Conservation (phyloP, 2,329 filamentous ascomycete species). For the Alternaria arborescens region DNA sequence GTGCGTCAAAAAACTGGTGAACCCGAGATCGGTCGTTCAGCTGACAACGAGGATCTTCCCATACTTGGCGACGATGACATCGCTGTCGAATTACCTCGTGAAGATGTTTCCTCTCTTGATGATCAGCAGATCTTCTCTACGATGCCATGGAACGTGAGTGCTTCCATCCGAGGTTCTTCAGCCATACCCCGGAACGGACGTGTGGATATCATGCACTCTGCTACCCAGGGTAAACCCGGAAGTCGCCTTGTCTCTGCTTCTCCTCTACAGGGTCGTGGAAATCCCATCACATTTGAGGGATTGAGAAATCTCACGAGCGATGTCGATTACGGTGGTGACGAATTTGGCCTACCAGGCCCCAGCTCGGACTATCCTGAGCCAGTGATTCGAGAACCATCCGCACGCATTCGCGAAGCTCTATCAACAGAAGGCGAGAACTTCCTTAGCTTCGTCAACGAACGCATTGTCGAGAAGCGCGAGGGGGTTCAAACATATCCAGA, state of each 20-base stretch:
- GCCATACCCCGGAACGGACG: slow-evolving; percentile 52
- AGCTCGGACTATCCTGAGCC: slow-evolving; percentile 30
- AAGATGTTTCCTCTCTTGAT: slow-evolving; percentile 70
- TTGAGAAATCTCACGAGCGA: slow-evolving; percentile 43
- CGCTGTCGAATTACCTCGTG: slow-evolving; percentile 77
- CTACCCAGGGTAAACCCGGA: slow-evolving; percentile 49
- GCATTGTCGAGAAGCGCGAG: slow-evolving; percentile 51
- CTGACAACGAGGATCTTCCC: slow-evolving; percentile 46
- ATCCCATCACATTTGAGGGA: slow-evolving; percentile 34
- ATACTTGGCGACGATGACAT: slow-evolving; percentile 57
- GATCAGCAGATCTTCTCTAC: slow-evolving; percentile 71
- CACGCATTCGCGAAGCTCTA: slow-evolving; percentile 61
- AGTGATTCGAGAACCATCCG: slow-evolving; percentile 23
- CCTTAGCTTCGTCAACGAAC: slow-evolving; percentile 64
- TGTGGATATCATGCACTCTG: slow-evolving; percentile 51
- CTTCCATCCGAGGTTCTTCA: slow-evolving; percentile 63
- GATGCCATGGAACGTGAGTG: slow-evolving; percentile 75
- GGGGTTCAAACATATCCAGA: slow-evolving; percentile 20
- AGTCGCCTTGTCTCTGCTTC: slow-evolving; percentile 67
- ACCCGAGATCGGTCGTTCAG: slow-evolving; percentile 47
- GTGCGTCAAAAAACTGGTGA: slow-evolving; percentile 45
- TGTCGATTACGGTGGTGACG: slow-evolving; percentile 37
- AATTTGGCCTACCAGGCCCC: slow-evolving; percentile 23
- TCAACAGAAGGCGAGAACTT: slow-evolving; percentile 70
- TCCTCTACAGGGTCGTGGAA: slow-evolving; percentile 65